Percentiles rank a stretch among this genome's conserved stretches.
These are phyloP conservation scores for Candida maltosa DNA, from an alignment of 805 yeast species.

Conservation along the genomic window DNA sequence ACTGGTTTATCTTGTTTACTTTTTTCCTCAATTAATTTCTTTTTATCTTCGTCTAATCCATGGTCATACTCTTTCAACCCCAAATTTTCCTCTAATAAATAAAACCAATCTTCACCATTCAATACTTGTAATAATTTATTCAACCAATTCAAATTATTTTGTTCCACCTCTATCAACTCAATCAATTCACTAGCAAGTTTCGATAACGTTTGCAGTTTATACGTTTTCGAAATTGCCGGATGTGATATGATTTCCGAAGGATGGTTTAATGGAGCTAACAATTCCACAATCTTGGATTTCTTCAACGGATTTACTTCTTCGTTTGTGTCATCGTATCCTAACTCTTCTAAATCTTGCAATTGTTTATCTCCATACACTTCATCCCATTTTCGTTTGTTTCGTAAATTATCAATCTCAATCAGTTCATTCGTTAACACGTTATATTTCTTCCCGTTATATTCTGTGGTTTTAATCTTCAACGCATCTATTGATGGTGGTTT, in stretches of 20 bases:
- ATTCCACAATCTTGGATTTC: slow-evolving; percentile 32
- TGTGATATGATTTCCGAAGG: slow-evolving; percentile 77
- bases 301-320: slow-evolving; percentile 27
- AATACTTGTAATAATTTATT: slow-evolving; percentile 72
- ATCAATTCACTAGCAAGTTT: slow-evolving; percentile 68
- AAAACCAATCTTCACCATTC: slow-evolving; percentile 82
- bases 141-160: slow-evolving; percentile 66
- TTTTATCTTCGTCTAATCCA: slow-evolving; percentile 34
- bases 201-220: slow-evolving; percentile 48
- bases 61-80: slow-evolving; percentile 71
- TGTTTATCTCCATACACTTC: slow-evolving; percentile 16
- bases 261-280: slow-evolving; percentile 74
- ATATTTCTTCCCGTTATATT: slow-evolving; percentile 33
- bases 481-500: slow-evolving; percentile 9
- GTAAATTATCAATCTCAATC: slow-evolving; percentile 23
- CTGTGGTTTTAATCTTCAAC: slow-evolving; percentile 33
- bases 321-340: slow-evolving; percentile 12
- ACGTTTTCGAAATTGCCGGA: slow-evolving; percentile 66
- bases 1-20: slow-evolving; percentile 12
- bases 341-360: slow-evolving; percentile 12
- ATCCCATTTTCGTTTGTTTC: slow-evolving; percentile 35
- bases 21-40: slow-evolving; percentile 14
- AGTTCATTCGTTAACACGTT: slow-evolving; percentile 34
- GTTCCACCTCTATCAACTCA: slow-evolving; percentile 78
- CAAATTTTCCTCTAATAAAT: slow-evolving; percentile 60